Conservation (phyloP, 345 rosid genomes). For the Populus pruinosa region DNA sequence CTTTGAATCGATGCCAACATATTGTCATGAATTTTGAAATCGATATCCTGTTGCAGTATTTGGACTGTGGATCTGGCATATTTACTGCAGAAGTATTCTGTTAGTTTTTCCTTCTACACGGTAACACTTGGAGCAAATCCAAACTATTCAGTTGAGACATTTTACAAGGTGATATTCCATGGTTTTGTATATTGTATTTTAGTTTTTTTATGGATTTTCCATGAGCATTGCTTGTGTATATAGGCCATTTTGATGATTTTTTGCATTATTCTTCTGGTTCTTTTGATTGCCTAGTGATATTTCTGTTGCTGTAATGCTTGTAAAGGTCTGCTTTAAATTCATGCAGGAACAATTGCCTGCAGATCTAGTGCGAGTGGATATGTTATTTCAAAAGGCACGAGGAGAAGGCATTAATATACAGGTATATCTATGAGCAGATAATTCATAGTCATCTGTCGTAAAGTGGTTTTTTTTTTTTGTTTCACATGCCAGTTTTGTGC, state of each 20-base stretch:
- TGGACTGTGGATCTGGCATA: constrained; percentile 94
- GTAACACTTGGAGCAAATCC: constrained; percentile 92
- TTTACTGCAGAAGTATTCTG: constrained; percentile 65
- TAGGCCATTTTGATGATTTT: background rate
- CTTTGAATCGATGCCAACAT: background rate
- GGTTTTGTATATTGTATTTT: background rate
- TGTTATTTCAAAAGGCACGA: constrained; percentile 64
- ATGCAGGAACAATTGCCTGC: constrained; percentile 83
- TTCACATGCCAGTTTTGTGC: background rate
- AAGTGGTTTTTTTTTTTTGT: background rate
- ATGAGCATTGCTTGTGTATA: background rate
- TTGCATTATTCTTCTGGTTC: background rate
- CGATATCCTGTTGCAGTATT: constrained; percentile 44
- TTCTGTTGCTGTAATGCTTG: constrained; percentile 3
- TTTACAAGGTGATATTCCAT: constrained; percentile 63
- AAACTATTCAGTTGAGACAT: constrained; percentile 69
- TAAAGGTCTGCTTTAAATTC: background rate
- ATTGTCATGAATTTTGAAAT: constrained; percentile 15
- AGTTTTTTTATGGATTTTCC: background rate
- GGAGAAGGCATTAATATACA: constrained; percentile 67
- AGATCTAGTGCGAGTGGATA: constrained; percentile 82
- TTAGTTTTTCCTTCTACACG: constrained; percentile 78
- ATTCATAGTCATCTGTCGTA: background rate
- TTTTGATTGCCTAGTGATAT: background rate
- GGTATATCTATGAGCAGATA: constrained; percentile 36